Percentiles rank a stretch among this genome's conserved stretches.
phyloP scores from a whole-genome alignment of 2,329 filamentous ascomycete species.

The Sordariomycetes sp. region DNA sequence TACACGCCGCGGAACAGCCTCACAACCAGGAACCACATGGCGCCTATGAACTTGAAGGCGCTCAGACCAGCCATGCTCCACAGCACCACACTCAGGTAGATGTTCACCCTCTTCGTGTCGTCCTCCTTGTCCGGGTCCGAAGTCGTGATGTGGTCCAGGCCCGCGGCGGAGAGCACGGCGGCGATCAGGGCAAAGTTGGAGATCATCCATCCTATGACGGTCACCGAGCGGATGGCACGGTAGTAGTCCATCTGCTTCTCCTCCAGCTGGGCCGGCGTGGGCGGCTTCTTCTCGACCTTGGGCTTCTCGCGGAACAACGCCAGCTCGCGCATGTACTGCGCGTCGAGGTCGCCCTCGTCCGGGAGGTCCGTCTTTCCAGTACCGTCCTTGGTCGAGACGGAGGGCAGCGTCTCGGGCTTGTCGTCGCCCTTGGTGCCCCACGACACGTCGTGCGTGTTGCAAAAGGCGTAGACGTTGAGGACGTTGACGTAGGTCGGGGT shows the following conservation, averaged over 20 bases:
- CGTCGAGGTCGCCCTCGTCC: slow-evolving; percentile 89
- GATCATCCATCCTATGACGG: slow-evolving; percentile 94
- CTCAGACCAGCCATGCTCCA: slow-evolving; percentile 83
- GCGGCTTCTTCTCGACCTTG: slow-evolving; percentile 56
- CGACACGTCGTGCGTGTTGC: slow-evolving; percentile 94
- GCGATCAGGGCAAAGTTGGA: slow-evolving; percentile 84
- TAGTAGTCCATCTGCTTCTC: slow-evolving; percentile 98
- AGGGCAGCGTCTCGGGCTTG: slow-evolving; percentile 82
- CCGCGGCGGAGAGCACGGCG: slow-evolving; percentile 76
- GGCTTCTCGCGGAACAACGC: slow-evolving; percentile 63
- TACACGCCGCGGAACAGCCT: slow-evolving; percentile 70
- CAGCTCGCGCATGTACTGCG: slow-evolving; percentile 84
- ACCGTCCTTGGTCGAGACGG: slow-evolving; percentile 81
- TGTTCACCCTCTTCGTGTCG: slow-evolving; percentile 50
- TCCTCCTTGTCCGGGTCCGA: slow-evolving; percentile 25
- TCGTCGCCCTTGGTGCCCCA: slow-evolving; percentile 98
- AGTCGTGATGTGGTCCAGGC: slow-evolving; percentile 57
- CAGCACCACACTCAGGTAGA: slow-evolving; percentile 79
- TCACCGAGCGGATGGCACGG: slow-evolving; percentile 84
- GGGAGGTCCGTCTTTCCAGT: slow-evolving; percentile 88
- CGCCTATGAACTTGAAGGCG: slow-evolving; percentile 77
- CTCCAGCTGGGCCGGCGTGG: slow-evolving; percentile 41
- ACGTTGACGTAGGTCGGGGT: slow-evolving; percentile 98
- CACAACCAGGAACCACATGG: slow-evolving; percentile 85
- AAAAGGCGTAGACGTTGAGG: slow-evolving; percentile 97